Conservation (phyloP, 2,329 filamentous ascomycete genomes). For the Talaromyces amestolkiae region DNA sequence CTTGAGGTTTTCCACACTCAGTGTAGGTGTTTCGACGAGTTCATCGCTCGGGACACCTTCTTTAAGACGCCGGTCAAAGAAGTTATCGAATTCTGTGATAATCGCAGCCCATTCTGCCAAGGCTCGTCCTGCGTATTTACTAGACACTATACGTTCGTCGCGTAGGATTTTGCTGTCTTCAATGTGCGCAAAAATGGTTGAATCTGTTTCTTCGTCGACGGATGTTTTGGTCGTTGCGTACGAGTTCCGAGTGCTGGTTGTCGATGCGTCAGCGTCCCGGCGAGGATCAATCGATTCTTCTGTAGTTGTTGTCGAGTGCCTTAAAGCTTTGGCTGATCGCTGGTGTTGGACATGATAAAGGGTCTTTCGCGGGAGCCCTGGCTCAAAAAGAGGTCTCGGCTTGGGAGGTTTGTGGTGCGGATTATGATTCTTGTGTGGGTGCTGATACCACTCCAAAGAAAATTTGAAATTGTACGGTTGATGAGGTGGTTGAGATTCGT, state of each 20-base stretch:
- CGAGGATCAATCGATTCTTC: conserved; percentile 22
- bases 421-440: conserved; percentile 56
- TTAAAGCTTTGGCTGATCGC: conserved; percentile 23
- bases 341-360: conserved; percentile 52
- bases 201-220: conserved; percentile 10
- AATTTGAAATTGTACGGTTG: conserved; percentile 65
- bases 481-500: conserved; percentile 44
- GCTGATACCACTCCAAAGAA: conserved; percentile 63
- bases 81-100: conserved; percentile 61
- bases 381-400: conserved; percentile 55
- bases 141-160: conserved; percentile 38
- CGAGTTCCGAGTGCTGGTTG: conserved; percentile 19
- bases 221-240: conserved; percentile 11
- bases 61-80: conserved; percentile 60
- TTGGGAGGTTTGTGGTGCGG: conserved; percentile 50
- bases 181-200: conserved; percentile 23
- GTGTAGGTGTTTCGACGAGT: conserved; percentile 59
- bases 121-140: conserved; percentile 61
- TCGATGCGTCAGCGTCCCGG: conserved; percentile 20
- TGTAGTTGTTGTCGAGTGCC: conserved; percentile 20
- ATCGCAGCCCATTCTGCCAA: conserved; percentile 64
- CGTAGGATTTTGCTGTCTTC: conserved; percentile 16
- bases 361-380: conserved; percentile 56
- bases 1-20: conserved; percentile 62
- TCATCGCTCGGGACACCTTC: conserved; percentile 60